Evolutionary conservation across 768 basidiomycete species (phyloP).

Genomic region (Coprinopsis strossmayeri): DNA sequence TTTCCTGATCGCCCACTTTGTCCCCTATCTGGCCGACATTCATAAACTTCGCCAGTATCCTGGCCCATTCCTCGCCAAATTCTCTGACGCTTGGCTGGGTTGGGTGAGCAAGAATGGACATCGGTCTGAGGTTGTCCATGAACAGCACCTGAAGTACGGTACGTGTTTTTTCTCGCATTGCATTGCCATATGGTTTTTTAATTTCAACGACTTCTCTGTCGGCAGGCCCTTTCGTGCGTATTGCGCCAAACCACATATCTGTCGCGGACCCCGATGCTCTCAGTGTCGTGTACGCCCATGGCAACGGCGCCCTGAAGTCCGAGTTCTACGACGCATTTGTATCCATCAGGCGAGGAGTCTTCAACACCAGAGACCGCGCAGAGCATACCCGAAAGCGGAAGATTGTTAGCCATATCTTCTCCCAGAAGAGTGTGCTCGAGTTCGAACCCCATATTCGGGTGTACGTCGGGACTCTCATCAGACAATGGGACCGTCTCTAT

Average conservation of each 20-base stretch:
- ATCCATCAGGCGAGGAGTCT: conserved; percentile 63
- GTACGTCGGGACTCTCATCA: conserved; percentile 53
- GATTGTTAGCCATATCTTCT: conserved; percentile 81
- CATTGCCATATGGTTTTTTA: too few species aligned
- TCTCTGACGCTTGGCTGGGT: conserved; percentile 72
- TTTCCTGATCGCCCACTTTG: conserved; percentile 30
- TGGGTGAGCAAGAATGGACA: conserved; percentile 60
- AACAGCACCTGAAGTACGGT: conserved; percentile 72
- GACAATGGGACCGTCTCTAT: conserved; percentile 72
- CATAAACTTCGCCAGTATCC: conserved; percentile 54
- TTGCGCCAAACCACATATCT: conserved; percentile 74
- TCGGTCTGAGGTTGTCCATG: conserved; percentile 68
- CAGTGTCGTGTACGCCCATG: conserved; percentile 69
- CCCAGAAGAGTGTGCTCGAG: conserved; percentile 77
- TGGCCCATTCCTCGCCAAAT: conserved; percentile 67
- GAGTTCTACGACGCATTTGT: conserved; percentile 79
- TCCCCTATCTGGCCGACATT: conserved; percentile 51
- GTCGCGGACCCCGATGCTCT: conserved; percentile 76
- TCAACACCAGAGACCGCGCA: conserved; percentile 70
- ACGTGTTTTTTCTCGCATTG: too few species aligned
- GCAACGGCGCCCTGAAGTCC: conserved; percentile 77
- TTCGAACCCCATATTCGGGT: conserved; percentile 75
- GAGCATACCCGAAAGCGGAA: conserved; percentile 90
- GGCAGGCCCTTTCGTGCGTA: conserved; percentile 57
- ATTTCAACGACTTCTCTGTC: too few species aligned